These are phyloP conservation scores for Fraxinus dipetala DNA, from an alignment of 305 asterid genomes.

Conservation along the genomic window DNA sequence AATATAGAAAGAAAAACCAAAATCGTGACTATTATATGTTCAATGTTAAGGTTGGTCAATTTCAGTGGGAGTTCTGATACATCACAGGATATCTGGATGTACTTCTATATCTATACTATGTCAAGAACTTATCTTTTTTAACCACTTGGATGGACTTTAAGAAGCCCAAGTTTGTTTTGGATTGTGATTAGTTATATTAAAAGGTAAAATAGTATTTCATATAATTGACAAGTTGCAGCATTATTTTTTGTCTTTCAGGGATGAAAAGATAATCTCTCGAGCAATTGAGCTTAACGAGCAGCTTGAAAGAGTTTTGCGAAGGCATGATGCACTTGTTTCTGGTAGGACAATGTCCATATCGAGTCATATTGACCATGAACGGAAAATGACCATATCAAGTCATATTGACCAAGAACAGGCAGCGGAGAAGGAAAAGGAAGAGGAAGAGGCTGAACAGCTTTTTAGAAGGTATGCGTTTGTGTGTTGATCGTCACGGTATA, in stretches of 20 bases:
- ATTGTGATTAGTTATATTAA: not conserved
- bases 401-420: conserved; percentile 40
- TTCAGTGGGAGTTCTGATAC: not conserved
- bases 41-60: not conserved
- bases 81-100: not conserved
- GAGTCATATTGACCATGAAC: conserved; percentile 30
- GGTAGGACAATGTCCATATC: conserved; percentile 55
- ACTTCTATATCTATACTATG: not conserved
- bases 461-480: conserved; percentile 54
- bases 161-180: not conserved
- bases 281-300: conserved; percentile 88
- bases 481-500: not conserved
- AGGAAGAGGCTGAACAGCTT: conserved; percentile 87
- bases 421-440: conserved; percentile 31
- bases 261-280: conserved; percentile 62
- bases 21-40: not conserved
- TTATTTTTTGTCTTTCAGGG: conserved; percentile 41
- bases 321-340: conserved; percentile 71
- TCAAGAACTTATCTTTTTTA: not conserved
- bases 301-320: conserved; percentile 70
- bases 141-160: not conserved
- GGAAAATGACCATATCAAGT: conserved; percentile 55
- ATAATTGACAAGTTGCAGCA: not conserved
- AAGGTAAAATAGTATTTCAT: not conserved
- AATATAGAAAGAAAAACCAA: not conserved